Conservation (phyloP, 2,329 filamentous ascomycete genomes). For the Fusarium caatingaense region DNA sequence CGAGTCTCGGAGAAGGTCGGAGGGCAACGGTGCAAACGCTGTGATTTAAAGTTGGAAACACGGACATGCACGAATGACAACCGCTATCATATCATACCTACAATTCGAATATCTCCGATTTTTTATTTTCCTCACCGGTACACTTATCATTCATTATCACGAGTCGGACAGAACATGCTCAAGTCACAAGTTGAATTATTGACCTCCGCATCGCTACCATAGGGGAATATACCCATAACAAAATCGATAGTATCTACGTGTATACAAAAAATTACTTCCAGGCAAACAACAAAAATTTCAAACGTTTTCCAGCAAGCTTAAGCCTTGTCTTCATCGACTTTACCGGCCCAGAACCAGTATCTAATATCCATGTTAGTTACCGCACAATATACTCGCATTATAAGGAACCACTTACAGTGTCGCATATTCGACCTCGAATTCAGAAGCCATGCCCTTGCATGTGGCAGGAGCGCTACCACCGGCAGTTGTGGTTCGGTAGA, state of each 20-base stretch:
- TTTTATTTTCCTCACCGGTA: neutral
- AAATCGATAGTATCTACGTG: constrained; percentile 26
- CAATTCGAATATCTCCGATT: too few relatives aligned
- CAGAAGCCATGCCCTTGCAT: constrained; percentile 72
- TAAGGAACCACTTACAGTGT: constrained; percentile 75
- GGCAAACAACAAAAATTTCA: constrained; percentile 2
- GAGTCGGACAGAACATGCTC: neutral
- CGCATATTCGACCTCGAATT: constrained; percentile 82
- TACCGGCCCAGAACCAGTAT: constrained; percentile 47
- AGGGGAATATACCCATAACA: constrained; percentile 36
- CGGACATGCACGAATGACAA: neutral
- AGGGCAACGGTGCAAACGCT: neutral
- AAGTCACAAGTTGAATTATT: constrained; percentile 33
- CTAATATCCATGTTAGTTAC: constrained; percentile 36
- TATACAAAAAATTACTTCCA: constrained; percentile 23
- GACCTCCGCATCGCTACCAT: constrained; percentile 24
- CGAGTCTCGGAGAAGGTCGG: constrained; percentile 25
- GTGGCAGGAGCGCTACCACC: constrained; percentile 81
- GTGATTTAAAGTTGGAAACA: neutral
- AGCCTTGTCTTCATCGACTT: constrained; percentile 25
- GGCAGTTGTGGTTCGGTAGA: constrained; percentile 87
- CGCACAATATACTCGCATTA: neutral
- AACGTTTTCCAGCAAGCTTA: neutral
- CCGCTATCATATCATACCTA: neutral
- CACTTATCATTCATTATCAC: neutral